Percentiles rank a stretch among this genome's conserved stretches.
phyloP scores from a whole-genome alignment of 208 protist genomes.

The Polymyxa betae region DNA sequence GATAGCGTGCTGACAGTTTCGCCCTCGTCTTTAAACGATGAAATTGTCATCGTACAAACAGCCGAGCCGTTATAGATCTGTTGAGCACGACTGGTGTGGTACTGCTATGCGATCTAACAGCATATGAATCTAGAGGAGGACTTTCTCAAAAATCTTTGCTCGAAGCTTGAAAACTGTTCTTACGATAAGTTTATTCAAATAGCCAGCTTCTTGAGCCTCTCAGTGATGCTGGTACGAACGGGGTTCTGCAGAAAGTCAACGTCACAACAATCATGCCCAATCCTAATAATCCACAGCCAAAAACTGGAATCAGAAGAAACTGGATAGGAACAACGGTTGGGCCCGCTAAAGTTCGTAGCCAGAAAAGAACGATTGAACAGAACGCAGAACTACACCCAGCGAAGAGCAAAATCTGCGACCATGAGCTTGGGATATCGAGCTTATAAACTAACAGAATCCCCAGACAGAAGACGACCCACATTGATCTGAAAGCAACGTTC shows the following conservation, averaged over 20 bases:
- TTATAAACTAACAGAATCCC: background rate
- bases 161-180: too few relatives aligned
- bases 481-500: background rate
- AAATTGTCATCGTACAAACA: too few relatives aligned
- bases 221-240: background rate
- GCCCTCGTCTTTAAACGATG: too few relatives aligned
- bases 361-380: background rate
- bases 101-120: too few relatives aligned
- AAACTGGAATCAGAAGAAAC: background rate
- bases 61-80: too few relatives aligned
- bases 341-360: background rate
- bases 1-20: too few relatives aligned
- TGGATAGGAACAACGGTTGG: background rate
- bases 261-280: background rate
- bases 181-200: too few relatives aligned
- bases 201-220: background rate
- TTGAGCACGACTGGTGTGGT: too few relatives aligned
- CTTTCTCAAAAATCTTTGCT: too few relatives aligned
- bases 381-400: background rate
- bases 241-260: background rate
- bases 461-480: background rate
- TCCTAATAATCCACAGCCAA: background rate
- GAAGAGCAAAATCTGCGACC: background rate
- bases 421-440: background rate
- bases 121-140: too few relatives aligned